Base-by-base conservation (phyloP, 2,329 filamentous ascomycete genomes). In the Apiospora pterosperma region DNA sequence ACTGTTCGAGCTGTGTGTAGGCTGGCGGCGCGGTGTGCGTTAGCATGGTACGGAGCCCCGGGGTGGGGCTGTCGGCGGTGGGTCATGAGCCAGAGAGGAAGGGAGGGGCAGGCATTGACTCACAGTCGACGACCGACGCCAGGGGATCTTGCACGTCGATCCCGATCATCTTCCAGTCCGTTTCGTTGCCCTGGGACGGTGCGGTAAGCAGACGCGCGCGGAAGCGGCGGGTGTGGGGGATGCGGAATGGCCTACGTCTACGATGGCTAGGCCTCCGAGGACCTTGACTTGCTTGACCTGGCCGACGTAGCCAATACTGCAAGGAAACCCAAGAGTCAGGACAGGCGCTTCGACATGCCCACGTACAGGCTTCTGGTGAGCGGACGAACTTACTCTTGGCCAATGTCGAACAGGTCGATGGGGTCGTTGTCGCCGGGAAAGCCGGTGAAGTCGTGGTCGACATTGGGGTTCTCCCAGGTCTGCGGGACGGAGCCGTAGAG, bases 401-500 rank as follows among this genome's bases (percentile, higher is more conserved):
- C 75, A 41, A 78, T 74, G 36, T 81, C 79, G 19, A 80, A 79
- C 1, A 81, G 61, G 61, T 81, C 79, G 19, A 81, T 75, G 0
- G 79, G 79, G 23, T 81, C 79, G 10, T 81, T 81, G 65, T 81
- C 79, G 0, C 79, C 79, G 0, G 72, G 65, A 7, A 67, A 73
- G 0, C 74, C 74, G 19, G 79, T 81, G 62, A 78, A 77, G 21
- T 74, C 69, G 58, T 80, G 78, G 21, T 77, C 67, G 39, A 76
- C 72, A 65, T 80, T 81, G 25, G 78, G 77, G 61, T 76, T 77
- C 69, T 81, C 79, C 79, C 79, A 81, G 0, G 79, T 81, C 67
- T 81, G 79, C 0, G 79, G 79, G 23, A 81, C 78, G 5, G 79
- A 80, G 0, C 79, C 79, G 60, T 81, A 81, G 31, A 77, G 72